Evolutionary conservation across 192 early-diverging fungal genomes (phyloP), one percentile per base, ranked within the genome.

Genomic region (Nowakowskiella sp.): DNA sequence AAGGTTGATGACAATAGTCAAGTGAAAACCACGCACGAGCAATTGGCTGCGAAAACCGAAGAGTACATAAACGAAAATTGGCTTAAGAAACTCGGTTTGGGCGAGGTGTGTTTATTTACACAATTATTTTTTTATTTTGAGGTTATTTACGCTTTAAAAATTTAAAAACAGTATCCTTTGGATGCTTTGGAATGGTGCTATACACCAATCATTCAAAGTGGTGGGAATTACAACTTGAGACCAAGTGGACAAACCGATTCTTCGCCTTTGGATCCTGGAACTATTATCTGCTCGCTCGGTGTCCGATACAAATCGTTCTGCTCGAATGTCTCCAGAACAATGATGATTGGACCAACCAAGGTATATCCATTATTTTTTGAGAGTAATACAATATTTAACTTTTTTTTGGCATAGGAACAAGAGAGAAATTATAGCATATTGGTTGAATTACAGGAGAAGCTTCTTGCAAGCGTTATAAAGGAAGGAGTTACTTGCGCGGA

Each of bases 401-500:
- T 27, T 30, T 13, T 31, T 57, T 44, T 19, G 25, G 26, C 13
- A 50, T 32, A 22, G 64, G 64, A 67, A 8, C 88, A 94, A 63
- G 91, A 97, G 64, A 84, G 84, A 47, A 95, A 94, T 74, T 99
- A 99, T 62, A 72, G 76, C 1, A 91, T 99, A 54, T 69, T 99
- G 55, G 63, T 92, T 33, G 84, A 87, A 29, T 66, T 99, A 24
- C 92, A 95, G 49, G 73, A 82, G 30, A 77, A 86, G 47, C 66
- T 88, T 16, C 54, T 95, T 23, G 70, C 73, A 4, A 62, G 65
- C 13, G 31, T 71, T 13, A 77, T 96, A 47, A 84, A 73, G 49
- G 78, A 87, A 10, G 92, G 90, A 0, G 82, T 67, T 16, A 63
- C 77, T 25, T 85, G 90, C 65, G 77, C 74, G 44, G 84, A 87